A percentile compares a stretch with the other conserved stretches of the same genome.
These are phyloP conservation scores for Heterobasidion occidentale DNA, from an alignment of 1,284 basidiomycete genomes.

Conservation along the genomic window DNA sequence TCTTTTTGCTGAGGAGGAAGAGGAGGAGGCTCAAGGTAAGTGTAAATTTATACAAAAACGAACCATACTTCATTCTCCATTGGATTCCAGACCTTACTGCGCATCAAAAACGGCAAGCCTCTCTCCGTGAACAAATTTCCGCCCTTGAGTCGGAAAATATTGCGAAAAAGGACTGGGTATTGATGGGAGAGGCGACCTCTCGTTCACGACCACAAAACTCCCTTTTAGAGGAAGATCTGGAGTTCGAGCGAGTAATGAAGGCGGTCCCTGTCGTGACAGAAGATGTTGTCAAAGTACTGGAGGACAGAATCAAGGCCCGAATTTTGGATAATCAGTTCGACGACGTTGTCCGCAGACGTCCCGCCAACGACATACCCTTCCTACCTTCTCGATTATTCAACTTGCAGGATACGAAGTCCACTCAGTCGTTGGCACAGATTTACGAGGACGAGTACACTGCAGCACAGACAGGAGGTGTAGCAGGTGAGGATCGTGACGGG, in stretches of 20 bases:
- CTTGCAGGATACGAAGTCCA: constrained; percentile 82
- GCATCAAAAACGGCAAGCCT: constrained; percentile 55
- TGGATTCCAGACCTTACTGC: constrained; percentile 36
- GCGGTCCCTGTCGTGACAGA: constrained; percentile 87
- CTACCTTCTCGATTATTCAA: constrained; percentile 88
- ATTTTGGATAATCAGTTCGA: constrained; percentile 87
- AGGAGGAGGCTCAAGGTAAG: constrained; percentile 32
- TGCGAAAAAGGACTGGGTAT: constrained; percentile 76
- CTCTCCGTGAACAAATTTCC: constrained; percentile 60
- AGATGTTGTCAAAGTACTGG: constrained; percentile 75
- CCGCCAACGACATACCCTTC: constrained; percentile 81
- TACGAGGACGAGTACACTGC: constrained; percentile 92
- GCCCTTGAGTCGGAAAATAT: constrained; percentile 67
- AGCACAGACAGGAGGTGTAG: constrained; percentile 44
- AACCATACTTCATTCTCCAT: background rate
- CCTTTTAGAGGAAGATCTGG: constrained; percentile 89
- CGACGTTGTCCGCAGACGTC: constrained; percentile 80
- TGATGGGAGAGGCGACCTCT: constrained; percentile 87
- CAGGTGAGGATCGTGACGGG: constrained; percentile 76
- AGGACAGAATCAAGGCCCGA: constrained; percentile 88
- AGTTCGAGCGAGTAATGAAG: constrained; percentile 89
- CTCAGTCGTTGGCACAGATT: constrained; percentile 89
- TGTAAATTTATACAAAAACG: background rate
- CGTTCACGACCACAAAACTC: constrained; percentile 86
- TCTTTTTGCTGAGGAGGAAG: constrained; percentile 57